Evolutionary conservation across 441 rosid genomes (phyloP), one percentile per base, ranked within the genome.

Genomic region (Adansonia grandidieri): DNA sequence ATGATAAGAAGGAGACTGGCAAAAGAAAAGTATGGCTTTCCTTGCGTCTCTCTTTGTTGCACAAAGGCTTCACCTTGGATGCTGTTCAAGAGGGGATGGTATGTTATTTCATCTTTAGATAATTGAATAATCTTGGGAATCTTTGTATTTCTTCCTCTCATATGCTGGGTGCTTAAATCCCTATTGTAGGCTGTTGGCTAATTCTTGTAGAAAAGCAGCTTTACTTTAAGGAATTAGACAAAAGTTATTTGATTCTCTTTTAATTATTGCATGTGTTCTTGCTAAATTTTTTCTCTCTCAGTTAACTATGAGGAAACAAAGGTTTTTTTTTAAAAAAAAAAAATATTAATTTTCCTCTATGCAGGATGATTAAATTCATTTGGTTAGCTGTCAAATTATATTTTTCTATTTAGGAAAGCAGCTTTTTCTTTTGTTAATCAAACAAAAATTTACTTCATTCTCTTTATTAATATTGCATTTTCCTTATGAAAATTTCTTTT

Each of bases 31-130:
- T 95, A 65, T 90, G 97, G 97, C 98, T 97, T 85, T 95, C 98
- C 66, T 80, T 93, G 89, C 89, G 88, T 28, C 97, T 97, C 77
- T 95, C 98, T 75, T 77, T 89, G 79, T 79, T 97, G 88, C 93
- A 95, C 77, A 91, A 89, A 77, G 93, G 94, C 74, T 89, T 91
- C 79, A 84, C 89, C 62, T 83, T 93, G 76, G 98, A 95, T 79
- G 80, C 91, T 82, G 61, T 93, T 81, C 98, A 97, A 84, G 97
- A 86, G 75, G 98, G 98, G 81, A 97, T 97, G 99, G 99, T 97
- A 90, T 82, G 96, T 67, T 62, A 71, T 47, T 28, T 57, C 75
- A 32, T 71, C 68, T 40, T 51, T 40, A 24, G 28, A 56, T 76
- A 48, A 40, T 54, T 40, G 44, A 51, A n/a, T 63, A 17, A 64